A percentile compares a stretch with the other conserved stretches of the same genome.
Conservation (phyloP, 129 eudicot species). For the Helichrysum umbraculigerum region DNA sequence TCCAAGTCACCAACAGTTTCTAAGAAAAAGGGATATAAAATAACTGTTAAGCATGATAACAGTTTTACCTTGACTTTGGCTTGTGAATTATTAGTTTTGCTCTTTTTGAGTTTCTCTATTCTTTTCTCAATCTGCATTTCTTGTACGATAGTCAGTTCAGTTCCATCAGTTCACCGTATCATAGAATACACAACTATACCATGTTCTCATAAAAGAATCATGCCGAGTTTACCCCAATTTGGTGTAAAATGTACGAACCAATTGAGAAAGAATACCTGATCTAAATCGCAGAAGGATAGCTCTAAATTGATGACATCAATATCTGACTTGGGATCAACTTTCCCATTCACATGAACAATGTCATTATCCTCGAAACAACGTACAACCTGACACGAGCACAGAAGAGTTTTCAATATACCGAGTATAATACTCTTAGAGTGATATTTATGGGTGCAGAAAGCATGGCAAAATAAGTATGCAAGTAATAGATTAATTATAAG, state of each 20-base stretch:
- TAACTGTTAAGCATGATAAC: slow-evolving; percentile 5
- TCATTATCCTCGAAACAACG: slow-evolving; percentile 99
- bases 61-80: slow-evolving; percentile 68
- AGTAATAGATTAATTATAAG: slow-evolving; percentile 9
- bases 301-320: slow-evolving; percentile 95
- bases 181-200: slow-evolving; percentile 15
- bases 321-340: slow-evolving; percentile 92
- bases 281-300: slow-evolving; percentile 85
- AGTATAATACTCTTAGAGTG: not conserved
- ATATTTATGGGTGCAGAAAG: not conserved
- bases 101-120: slow-evolving; percentile 84
- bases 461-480: slow-evolving; percentile 2
- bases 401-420: not conserved
- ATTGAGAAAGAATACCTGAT: slow-evolving; percentile 66
- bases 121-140: slow-evolving; percentile 96
- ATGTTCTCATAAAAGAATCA: not conserved
- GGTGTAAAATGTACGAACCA: not conserved
- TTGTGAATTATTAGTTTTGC: slow-evolving; percentile 76
- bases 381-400: slow-evolving; percentile 62
- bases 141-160: slow-evolving; percentile 44
- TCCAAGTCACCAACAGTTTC: slow-evolving; percentile 4
- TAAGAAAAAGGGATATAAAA: not conserved
- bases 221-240: not conserved
- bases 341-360: slow-evolving; percentile 91
- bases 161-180: slow-evolving; percentile 33